Base-by-base conservation (phyloP, 805 yeast species). In the Saccharomyces eubayanus region DNA sequence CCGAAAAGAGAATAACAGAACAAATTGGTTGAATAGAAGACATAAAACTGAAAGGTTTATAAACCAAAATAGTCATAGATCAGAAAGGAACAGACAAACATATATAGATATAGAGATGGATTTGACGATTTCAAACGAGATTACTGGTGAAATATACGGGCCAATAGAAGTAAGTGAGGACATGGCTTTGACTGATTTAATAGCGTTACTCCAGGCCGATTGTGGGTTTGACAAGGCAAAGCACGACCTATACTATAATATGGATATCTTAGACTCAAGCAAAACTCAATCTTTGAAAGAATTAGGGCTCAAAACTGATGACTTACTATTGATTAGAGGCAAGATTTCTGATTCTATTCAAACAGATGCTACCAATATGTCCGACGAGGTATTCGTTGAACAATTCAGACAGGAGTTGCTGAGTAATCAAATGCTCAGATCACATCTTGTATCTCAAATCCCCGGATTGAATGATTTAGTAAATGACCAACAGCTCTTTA, bases 201-300 rank as follows among this genome's bases (percentile, higher is more conserved):
- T 80, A 55, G 95, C 92, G 0, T 82, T 85, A 58, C 64, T 90
- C 9, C 85, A 84, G 56, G 81, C 85, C 1, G 96, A 89, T 62
- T 77, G 89, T 8, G 77, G 74, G 12, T 76, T 85, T 50, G 71
- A 73, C 10, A 70, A 77, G 3, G 61, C 65, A 0, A 61, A 70
- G 14, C 87, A 85, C 62, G 67, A 73, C n/a, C 60, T 89, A 48
- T 64, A 73, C 24, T 73, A 73, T 60, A 77, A 83, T 57, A 77
- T 78, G 55, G 70, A 71, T 28, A 62, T 69, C 5, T 59, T 87
- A 36, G 60, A 60, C 12, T 49, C 55, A 1, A 30, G 50, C 12
- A 49, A 53, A 2, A 53, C 59, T 1, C 66, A 65, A 48, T 70
- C 80, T 1, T 69, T 90, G 48, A 65, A 68, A 11, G 75, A 75